phyloP scores from a whole-genome alignment of 2,329 filamentous ascomycete genomes.

The Penicillium paneum region DNA sequence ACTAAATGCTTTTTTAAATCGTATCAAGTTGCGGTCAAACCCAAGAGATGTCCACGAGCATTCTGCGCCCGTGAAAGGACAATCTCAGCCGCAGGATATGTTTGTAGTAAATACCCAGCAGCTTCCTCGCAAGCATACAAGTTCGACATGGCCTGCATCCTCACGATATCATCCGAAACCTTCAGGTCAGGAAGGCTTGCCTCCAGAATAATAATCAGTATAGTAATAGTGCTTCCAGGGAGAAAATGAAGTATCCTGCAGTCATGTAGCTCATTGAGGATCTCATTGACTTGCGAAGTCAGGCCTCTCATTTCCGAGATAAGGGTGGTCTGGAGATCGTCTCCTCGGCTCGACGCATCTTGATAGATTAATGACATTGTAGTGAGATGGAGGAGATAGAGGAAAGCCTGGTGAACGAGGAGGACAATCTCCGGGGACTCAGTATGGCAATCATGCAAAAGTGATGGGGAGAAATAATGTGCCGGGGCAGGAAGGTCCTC shows the following conservation, averaged over 20 bases:
- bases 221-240: constrained; percentile 4
- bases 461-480: constrained; percentile 5
- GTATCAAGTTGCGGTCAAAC: neutral
- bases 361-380: constrained; percentile 1
- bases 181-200: constrained; percentile 3
- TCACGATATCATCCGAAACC: constrained; percentile 4
- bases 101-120: constrained; percentile 4
- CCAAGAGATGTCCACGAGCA: constrained; percentile 8
- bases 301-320: neutral
- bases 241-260: constrained; percentile 8
- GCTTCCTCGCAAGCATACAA: constrained; percentile 7
- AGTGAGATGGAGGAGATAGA: constrained; percentile 11
- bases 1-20: neutral
- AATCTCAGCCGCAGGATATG: constrained; percentile 11
- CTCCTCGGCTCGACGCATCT: neutral
- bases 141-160: constrained; percentile 8
- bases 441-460: neutral
- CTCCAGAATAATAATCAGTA: constrained; percentile 5
- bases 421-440: constrained; percentile 5
- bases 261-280: constrained; percentile 6
- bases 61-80: constrained; percentile 8
- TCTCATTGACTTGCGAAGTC: constrained; percentile 4
- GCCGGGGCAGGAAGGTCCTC: constrained; percentile 1
- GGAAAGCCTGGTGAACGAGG: constrained; percentile 6
- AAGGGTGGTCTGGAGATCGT: neutral